Evolutionary conservation across 2,329 filamentous ascomycete genomes (phyloP).

Genomic region (Delphinella strobiligena): DNA sequence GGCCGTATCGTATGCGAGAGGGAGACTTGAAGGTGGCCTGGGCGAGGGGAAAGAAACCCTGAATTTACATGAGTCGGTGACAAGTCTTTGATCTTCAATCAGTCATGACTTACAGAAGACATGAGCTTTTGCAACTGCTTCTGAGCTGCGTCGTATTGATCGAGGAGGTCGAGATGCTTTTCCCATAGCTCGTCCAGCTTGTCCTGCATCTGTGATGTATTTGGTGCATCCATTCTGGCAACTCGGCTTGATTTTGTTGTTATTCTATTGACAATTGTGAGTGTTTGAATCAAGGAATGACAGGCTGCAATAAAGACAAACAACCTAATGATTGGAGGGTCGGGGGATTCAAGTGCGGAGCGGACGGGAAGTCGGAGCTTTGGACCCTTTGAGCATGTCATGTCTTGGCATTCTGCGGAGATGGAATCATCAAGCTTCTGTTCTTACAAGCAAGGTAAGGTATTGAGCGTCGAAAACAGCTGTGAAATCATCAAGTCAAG

Average conservation of each 20-base stretch:
- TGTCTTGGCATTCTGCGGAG: neutral
- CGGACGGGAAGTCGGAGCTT: neutral
- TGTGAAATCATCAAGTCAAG: neutral
- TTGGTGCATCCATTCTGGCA: neutral
- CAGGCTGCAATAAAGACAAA: neutral
- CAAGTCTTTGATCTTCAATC: neutral
- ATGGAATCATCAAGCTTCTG: neutral
- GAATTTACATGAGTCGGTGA: neutral
- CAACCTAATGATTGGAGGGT: neutral
- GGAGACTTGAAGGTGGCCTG: slow-evolving; percentile 63
- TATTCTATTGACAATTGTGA: neutral
- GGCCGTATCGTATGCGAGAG: slow-evolving; percentile 52
- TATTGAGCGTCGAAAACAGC: neutral
- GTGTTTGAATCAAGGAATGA: neutral
- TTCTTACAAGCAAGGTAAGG: neutral
- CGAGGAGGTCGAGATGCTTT: slow-evolving; percentile 52
- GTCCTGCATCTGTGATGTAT: slow-evolving; percentile 19
- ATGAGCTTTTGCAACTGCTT: slow-evolving; percentile 42
- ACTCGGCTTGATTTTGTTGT: neutral
- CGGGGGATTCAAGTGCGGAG: neutral
- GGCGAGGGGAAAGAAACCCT: slow-evolving; percentile 46
- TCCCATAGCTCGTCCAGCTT: slow-evolving; percentile 52
- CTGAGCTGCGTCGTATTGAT: slow-evolving; percentile 54
- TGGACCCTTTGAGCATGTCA: neutral
- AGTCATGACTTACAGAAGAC: slow-evolving; percentile 32